These are phyloP conservation scores for Boletus insuetus DNA, from an alignment of 768 basidiomycete genomes.

Conservation along the genomic window DNA sequence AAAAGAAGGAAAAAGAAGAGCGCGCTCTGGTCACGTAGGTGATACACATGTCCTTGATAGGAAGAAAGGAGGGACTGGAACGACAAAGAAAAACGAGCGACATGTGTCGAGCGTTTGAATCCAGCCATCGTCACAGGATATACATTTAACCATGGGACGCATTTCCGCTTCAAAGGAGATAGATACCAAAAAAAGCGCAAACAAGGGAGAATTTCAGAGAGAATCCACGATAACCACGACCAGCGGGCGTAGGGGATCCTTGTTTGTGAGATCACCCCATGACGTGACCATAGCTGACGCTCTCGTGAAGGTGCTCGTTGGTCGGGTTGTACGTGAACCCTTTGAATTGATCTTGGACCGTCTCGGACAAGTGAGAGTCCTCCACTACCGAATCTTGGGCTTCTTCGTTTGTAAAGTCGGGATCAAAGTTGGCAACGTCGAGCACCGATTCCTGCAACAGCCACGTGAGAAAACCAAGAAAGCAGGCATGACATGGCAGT, in stretches of 20 bases:
- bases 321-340: constrained; percentile 88
- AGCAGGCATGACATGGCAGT: background rate
- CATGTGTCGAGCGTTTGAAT: background rate
- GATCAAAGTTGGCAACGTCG: constrained; percentile 95
- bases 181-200: background rate
- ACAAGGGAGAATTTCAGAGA: background rate
- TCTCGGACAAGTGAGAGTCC: constrained; percentile 88
- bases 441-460: constrained; percentile 75
- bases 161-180: background rate
- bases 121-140: background rate
- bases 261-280: constrained; percentile 26
- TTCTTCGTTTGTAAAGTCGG: constrained; percentile 95
- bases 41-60: constrained; percentile 3
- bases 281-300: constrained; percentile 57
- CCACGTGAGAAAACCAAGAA: constrained; percentile 1
- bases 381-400: constrained; percentile 95
- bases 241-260: constrained; percentile 16
- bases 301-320: constrained; percentile 82
- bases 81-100: background rate
- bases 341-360: constrained; percentile 94
- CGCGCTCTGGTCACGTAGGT: background rate
- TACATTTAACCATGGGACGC: background rate
- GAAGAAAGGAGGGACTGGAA: background rate
- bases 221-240: constrained; percentile 15
- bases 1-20: background rate